phyloP scores from a whole-genome alignment of 805 yeast species.

The Candida quercuum region DNA sequence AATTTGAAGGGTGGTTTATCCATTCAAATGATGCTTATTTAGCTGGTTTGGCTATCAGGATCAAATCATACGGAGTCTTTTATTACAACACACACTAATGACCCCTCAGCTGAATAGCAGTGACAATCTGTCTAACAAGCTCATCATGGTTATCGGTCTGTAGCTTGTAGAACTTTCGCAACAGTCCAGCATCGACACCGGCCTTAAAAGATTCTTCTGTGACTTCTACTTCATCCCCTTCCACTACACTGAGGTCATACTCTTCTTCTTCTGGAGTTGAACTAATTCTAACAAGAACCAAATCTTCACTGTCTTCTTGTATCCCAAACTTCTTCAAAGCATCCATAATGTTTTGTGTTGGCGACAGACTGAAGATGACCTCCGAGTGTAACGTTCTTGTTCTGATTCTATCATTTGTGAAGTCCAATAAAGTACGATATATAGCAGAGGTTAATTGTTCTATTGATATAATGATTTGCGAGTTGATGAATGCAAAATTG shows the following conservation, averaged over 20 bases:
- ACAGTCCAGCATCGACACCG: constrained; percentile 28
- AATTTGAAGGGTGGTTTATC: too few species aligned
- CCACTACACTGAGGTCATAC: constrained; percentile 20
- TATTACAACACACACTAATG: too few species aligned
- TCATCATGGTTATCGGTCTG: constrained; percentile 7
- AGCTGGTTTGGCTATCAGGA: background rate
- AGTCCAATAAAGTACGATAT: constrained; percentile 55
- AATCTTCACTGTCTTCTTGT: constrained; percentile 37
- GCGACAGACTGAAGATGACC: constrained; percentile 61
- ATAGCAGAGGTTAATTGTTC: constrained; percentile 61
- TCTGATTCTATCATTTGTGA: constrained; percentile 39
- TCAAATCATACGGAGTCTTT: too few species aligned
- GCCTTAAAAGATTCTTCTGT: constrained; percentile 26
- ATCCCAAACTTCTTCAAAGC: constrained; percentile 70
- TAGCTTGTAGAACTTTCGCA: constrained; percentile 27
- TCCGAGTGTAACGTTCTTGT: constrained; percentile 71
- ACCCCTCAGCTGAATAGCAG: constrained; percentile 47
- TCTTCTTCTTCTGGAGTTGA: constrained; percentile 16
- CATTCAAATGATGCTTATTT: too few species aligned
- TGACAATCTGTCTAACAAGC: constrained; percentile 39
- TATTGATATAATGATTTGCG: constrained; percentile 47
- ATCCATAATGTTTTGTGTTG: constrained; percentile 66
- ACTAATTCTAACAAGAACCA: constrained; percentile 49
- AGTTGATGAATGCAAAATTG: constrained; percentile 64
- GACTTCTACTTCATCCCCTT: constrained; percentile 31